phyloP scores from a whole-genome alignment of 441 rosid genomes.

The Croton setiger region DNA sequence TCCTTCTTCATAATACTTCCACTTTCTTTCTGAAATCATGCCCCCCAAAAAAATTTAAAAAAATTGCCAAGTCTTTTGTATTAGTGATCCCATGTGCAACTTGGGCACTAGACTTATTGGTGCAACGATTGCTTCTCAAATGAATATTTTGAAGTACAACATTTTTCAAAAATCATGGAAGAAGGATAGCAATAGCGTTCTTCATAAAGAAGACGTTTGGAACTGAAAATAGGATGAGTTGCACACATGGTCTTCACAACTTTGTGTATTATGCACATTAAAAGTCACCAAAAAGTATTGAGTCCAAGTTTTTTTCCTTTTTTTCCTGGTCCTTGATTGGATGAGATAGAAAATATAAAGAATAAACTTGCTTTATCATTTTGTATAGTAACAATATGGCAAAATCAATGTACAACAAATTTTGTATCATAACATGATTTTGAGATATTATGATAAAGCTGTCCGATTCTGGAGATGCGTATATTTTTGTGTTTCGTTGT shows the following conservation, averaged over 20 bases:
- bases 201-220: not conserved
- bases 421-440: conserved; percentile 2
- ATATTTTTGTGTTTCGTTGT: not conserved
- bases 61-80: not conserved
- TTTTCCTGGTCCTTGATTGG: not conserved
- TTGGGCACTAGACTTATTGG: not conserved
- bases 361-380: conserved; percentile 6
- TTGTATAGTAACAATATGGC: conserved; percentile 9
- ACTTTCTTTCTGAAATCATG: not conserved
- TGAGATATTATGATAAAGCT: not conserved
- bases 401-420: not conserved
- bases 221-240: conserved; percentile 8
- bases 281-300: not conserved
- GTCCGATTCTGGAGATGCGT: not conserved
- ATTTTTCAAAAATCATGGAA: not conserved
- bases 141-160: not conserved
- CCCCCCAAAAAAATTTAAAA: not conserved
- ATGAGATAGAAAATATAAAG: not conserved
- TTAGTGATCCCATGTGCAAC: not conserved
- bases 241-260: conserved; percentile 3
- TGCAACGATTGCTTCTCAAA: not conserved
- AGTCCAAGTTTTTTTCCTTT: not conserved
- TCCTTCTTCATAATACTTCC: not conserved
- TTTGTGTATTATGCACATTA: conserved; percentile 4
- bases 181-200: not conserved